Evolutionary conservation across 352 stramenopile genomes (phyloP).

Genomic region (Stramenopiles sp.): DNA sequence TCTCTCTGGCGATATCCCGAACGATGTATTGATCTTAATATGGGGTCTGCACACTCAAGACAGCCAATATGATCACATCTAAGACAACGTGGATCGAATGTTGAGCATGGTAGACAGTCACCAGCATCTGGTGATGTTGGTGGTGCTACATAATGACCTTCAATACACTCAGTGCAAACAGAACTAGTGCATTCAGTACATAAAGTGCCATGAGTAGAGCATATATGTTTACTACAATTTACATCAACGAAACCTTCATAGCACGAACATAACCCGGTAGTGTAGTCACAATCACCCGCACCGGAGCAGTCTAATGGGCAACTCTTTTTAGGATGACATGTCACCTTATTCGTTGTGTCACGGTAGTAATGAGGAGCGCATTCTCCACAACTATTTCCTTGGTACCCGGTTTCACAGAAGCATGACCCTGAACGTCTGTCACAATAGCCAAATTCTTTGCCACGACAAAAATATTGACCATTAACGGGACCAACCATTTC

Average conservation of each 20-base stretch:
- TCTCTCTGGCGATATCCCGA: neutral
- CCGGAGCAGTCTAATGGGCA: constrained; percentile 3
- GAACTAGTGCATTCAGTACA: neutral
- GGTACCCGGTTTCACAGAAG: neutral
- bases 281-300: constrained; percentile 1
- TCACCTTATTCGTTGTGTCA: neutral
- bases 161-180: neutral
- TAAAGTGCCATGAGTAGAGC: neutral
- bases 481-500: too few species aligned
- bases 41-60: constrained; percentile 1
- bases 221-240: constrained; percentile 3
- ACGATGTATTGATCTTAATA: constrained; percentile 1
- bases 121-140: neutral
- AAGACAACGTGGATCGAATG: neutral
- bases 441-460: neutral
- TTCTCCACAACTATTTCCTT: neutral
- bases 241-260: neutral
- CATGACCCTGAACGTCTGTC: constrained; percentile 2
- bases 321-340: neutral
- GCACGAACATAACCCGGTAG: constrained; percentile 2
- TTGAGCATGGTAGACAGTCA: constrained; percentile 1
- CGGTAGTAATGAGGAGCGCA: constrained; percentile 2
- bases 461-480: constrained; percentile 8
- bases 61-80: neutral
- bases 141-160: neutral